Percentiles rank a stretch among this genome's conserved stretches.
Conservation (phyloP, 2,329 filamentous ascomycete genomes). For the Penicillium digitatum region DNA sequence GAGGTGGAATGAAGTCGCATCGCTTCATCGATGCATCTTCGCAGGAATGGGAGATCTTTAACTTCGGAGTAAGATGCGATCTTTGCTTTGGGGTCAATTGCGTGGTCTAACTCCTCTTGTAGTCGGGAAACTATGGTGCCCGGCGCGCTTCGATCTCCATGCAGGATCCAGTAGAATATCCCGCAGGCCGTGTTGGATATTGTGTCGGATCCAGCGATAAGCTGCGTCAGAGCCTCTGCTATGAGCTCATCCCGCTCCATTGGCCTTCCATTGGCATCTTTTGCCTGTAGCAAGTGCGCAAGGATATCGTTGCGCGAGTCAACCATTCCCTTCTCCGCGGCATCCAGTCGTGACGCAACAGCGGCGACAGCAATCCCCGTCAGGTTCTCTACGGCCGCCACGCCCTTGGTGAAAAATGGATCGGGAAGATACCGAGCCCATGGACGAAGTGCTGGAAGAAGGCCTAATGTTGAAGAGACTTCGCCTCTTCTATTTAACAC, state of each 20-base stretch:
- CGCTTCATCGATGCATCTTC: conserved; percentile 30
- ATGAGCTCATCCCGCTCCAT: conserved; percentile 29
- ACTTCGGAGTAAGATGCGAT: conserved; percentile 20
- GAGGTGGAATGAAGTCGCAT: conserved; percentile 33
- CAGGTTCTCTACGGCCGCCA: conserved; percentile 30
- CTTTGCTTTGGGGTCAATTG: conserved; percentile 12
- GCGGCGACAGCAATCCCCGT: conserved; percentile 21
- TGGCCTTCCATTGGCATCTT: conserved; percentile 27
- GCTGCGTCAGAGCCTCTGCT: conserved; percentile 33
- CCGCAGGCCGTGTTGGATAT: conserved; percentile 31
- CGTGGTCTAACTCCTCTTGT: conserved; percentile 22
- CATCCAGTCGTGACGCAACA: conserved; percentile 15
- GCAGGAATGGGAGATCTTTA: conserved; percentile 27
- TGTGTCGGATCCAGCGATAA: conserved; percentile 37
- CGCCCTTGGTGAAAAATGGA: conserved; percentile 23
- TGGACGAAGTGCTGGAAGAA: conserved; percentile 16
- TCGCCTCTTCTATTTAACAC: conserved; percentile 21
- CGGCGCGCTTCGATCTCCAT: conserved; percentile 22
- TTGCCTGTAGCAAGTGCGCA: conserved; percentile 29
- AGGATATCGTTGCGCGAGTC: conserved; percentile 30
- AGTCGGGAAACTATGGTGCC: conserved; percentile 15
- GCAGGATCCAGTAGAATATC: conserved; percentile 26
- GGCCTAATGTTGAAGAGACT: conserved; percentile 20
- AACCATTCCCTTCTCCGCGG: conserved; percentile 9
- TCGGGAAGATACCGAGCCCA: conserved; percentile 21